phyloP scores from a whole-genome alignment of 495 filamentous ascomycete species.

The Hamigera avellanea region DNA sequence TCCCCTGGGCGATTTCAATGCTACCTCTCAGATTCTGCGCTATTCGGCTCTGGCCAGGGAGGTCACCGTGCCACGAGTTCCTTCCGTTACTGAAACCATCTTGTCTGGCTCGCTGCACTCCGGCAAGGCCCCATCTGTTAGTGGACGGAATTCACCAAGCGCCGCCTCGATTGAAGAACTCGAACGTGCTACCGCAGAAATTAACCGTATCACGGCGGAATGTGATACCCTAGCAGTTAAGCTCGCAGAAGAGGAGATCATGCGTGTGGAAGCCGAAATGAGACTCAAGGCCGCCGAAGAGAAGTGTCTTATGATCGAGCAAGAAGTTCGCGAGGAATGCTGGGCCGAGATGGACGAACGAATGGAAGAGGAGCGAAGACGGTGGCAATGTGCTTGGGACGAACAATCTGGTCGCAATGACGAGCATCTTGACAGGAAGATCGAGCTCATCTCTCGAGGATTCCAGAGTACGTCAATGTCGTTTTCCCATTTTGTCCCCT shows the following conservation, averaged over 20 bases:
- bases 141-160: constrained; percentile 36
- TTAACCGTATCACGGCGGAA: constrained; percentile 61
- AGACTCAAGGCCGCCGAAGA: constrained; percentile 52
- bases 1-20: constrained; percentile 87
- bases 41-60: constrained; percentile 92
- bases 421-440: constrained; percentile 79
- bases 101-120: constrained; percentile 32
- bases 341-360: constrained; percentile 73
- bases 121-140: constrained; percentile 20
- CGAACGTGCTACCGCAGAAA: constrained; percentile 62
- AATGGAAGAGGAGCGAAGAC: constrained; percentile 58
- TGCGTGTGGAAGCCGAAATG: constrained; percentile 40
- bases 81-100: constrained; percentile 58
- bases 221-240: constrained; percentile 50
- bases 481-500: not conserved
- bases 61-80: constrained; percentile 81
- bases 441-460: constrained; percentile 69
- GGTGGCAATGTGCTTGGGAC: constrained; percentile 66
- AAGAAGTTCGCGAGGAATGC: constrained; percentile 82
- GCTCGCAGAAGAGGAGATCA: constrained; percentile 51
- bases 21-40: constrained; percentile 88
- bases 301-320: constrained; percentile 59
- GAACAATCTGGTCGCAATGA: constrained; percentile 56
- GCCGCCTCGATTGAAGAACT: constrained; percentile 53
- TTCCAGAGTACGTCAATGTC: constrained; percentile 39